phyloP scores from a whole-genome alignment of 2,329 filamentous ascomycete genomes.

The Lasiodiplodia sp. region DNA sequence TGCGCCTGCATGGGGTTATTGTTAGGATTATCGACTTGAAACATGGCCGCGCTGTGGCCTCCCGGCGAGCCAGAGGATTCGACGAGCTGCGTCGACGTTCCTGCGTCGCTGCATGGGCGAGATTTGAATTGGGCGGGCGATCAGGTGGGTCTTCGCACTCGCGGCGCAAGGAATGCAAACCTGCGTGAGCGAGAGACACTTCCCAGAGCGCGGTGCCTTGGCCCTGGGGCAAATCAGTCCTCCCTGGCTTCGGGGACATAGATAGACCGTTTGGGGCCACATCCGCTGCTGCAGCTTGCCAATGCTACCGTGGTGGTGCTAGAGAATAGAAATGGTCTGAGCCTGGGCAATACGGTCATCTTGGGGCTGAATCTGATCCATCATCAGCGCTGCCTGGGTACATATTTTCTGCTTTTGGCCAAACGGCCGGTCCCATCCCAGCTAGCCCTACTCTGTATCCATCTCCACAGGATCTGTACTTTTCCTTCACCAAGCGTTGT shows the following conservation, averaged over 20 bases:
- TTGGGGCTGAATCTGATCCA: conserved; percentile 55
- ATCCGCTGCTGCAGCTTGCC: conserved; percentile 55
- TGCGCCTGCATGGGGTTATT: conserved; percentile 44
- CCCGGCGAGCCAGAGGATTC: conserved; percentile 27
- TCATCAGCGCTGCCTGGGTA: conserved; percentile 44
- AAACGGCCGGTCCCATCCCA: conserved; percentile 44
- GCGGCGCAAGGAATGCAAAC: conserved; percentile 49
- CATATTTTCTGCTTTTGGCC: conserved; percentile 47
- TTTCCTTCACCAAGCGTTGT: conserved; percentile 28
- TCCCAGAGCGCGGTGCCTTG: conserved; percentile 42
- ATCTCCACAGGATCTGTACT: conserved; percentile 34
- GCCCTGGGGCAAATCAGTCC: conserved; percentile 45
- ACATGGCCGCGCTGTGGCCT: conserved; percentile 33
- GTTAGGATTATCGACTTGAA: conserved; percentile 45
- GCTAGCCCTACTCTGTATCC: conserved; percentile 46
- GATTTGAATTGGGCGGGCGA: conserved; percentile 37
- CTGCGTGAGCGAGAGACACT: conserved; percentile 42
- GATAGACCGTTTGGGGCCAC: conserved; percentile 50
- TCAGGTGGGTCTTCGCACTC: conserved; percentile 37
- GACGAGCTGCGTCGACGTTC: conserved; percentile 42
- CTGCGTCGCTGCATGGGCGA: conserved; percentile 43
- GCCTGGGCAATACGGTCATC: conserved; percentile 50
- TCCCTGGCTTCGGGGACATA: conserved; percentile 53
- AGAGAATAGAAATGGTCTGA: conserved; percentile 53
- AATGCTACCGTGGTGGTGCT: conserved; percentile 54